Evolutionary conservation across 345 rosid genomes (phyloP).

Genomic region (Gossypium australe): DNA sequence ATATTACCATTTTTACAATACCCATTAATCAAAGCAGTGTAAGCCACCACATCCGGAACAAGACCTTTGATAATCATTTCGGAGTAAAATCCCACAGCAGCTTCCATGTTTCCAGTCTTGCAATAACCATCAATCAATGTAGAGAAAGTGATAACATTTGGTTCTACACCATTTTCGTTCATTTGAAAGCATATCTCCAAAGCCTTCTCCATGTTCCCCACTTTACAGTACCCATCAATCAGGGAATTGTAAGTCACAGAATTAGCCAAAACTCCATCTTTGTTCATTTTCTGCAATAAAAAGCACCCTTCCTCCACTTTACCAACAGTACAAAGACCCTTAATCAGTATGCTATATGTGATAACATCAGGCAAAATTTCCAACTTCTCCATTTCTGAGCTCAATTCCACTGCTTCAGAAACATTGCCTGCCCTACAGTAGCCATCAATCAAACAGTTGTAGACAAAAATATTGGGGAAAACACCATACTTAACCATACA

Average conservation of each 20-base stretch:
- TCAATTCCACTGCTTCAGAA: constrained; percentile 37
- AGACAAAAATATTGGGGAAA: constrained; percentile 49
- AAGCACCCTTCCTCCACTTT: constrained; percentile 37
- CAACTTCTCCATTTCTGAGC: constrained; percentile 44
- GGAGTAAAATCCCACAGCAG: constrained; percentile 45
- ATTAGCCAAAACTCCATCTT: constrained; percentile 39
- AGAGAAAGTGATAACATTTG: constrained; percentile 50
- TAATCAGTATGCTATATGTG: constrained; percentile 56
- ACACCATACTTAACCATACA: constrained; percentile 53
- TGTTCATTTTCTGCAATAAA: constrained; percentile 45
- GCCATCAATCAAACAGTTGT: constrained; percentile 58
- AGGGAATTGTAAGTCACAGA: constrained; percentile 52
- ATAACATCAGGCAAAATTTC: constrained; percentile 46
- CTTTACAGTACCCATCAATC: constrained; percentile 56
- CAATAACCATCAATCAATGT: constrained; percentile 58
- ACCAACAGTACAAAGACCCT: constrained; percentile 34
- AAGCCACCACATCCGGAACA: constrained; percentile 54
- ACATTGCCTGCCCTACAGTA: constrained; percentile 37
- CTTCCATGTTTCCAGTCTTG: constrained; percentile 47
- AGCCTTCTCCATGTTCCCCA: constrained; percentile 45
- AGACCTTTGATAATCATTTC: constrained; percentile 64
- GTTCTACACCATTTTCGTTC: constrained; percentile 45
- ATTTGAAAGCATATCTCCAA: constrained; percentile 54
- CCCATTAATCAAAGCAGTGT: constrained; percentile 60
- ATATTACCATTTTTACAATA: constrained; percentile 50